Conservation (phyloP, 768 basidiomycete genomes). For the Lenzites betulinus region DNA sequence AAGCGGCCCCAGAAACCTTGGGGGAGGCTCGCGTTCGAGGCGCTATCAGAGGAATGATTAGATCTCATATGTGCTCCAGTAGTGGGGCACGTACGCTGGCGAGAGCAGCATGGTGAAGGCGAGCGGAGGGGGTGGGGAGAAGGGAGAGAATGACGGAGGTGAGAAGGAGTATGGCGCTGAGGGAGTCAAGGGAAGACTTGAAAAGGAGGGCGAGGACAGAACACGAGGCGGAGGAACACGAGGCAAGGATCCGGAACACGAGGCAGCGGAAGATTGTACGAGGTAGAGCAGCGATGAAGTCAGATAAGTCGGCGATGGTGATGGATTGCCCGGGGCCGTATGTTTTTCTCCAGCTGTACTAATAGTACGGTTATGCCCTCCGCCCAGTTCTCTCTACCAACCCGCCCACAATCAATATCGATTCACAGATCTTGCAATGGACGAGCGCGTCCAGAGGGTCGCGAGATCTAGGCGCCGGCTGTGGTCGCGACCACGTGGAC, state of each 20-base stretch:
- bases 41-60: conserved; percentile 47
- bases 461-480: neutral
- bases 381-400: neutral
- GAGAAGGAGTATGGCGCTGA: conserved; percentile 1
- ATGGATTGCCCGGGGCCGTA: conserved; percentile 17
- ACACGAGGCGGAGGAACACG: conserved; percentile 26
- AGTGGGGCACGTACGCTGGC: conserved; percentile 61
- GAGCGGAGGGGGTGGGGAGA: conserved; percentile 2
- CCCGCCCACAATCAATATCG: too few relatives aligned
- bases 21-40: conserved; percentile 62
- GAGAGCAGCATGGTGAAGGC: conserved; percentile 67
- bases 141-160: neutral
- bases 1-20: conserved; percentile 63
- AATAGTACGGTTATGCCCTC: neutral
- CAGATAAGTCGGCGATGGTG: conserved; percentile 24
- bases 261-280: conserved; percentile 19
- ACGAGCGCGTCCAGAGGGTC: neutral
- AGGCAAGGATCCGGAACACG: too few relatives aligned
- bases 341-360: conserved; percentile 3
- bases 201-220: conserved; percentile 9
- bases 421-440: too few relatives aligned
- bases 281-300: conserved; percentile 7
- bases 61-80: conserved; percentile 31
- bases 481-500: neutral
- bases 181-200: conserved; percentile 8